A percentile compares a stretch with the other conserved stretches of the same genome.
phyloP scores from a whole-genome alignment of 495 filamentous ascomycete species.

The Trichoderma virens region DNA sequence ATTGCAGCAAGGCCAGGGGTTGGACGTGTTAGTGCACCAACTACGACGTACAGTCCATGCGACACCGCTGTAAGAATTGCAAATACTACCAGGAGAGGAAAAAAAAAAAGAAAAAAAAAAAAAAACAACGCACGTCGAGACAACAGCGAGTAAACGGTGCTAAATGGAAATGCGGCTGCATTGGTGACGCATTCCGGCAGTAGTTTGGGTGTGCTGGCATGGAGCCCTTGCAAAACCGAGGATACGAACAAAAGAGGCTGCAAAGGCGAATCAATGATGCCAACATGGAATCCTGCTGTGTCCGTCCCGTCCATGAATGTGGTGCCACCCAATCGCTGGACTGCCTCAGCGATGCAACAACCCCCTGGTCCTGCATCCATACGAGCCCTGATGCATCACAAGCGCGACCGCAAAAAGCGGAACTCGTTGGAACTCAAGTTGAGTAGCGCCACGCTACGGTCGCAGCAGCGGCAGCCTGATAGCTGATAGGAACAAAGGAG shows the following conservation, averaged over 20 bases:
- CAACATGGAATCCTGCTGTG: neutral
- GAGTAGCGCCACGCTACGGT: neutral
- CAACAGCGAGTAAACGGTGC: neutral
- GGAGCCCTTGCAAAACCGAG: neutral
- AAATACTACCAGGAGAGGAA: neutral
- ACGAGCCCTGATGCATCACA: constrained; percentile 4
- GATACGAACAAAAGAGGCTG: neutral
- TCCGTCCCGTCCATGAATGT: neutral
- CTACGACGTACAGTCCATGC: too few species aligned
- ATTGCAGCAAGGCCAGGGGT: neutral
- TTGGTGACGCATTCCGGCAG: neutral
- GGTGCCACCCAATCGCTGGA: neutral
- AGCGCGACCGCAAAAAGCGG: constrained; percentile 3
- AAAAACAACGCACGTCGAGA: neutral
- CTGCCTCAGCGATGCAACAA: neutral
- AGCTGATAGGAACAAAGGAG: neutral
- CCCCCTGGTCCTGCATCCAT: neutral
- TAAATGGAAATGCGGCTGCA: neutral
- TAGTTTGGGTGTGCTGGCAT: constrained; percentile 6
- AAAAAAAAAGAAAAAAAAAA: neutral
- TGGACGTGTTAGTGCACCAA: too few species aligned
- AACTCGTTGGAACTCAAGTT: neutral
- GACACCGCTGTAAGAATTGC: too few species aligned
- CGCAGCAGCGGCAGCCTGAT: neutral
- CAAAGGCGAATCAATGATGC: neutral